Evolutionary conservation across 139 green algal species (phyloP).

Genomic region (Chlorella sp.): DNA sequence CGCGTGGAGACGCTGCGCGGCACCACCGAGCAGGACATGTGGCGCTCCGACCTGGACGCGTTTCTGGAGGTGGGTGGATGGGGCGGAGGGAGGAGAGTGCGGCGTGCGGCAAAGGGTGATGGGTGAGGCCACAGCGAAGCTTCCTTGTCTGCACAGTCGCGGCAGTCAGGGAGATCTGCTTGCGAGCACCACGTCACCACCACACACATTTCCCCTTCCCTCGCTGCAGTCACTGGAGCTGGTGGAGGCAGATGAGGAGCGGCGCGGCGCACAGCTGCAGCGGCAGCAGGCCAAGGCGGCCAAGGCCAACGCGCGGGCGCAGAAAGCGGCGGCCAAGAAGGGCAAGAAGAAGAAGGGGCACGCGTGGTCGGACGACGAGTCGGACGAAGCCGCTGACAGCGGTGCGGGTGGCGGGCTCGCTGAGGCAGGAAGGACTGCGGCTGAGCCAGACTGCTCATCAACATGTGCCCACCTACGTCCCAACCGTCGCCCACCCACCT

Average conservation of each 20-base stretch:
- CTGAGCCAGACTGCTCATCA: background rate
- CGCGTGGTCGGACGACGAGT: constrained; percentile 42
- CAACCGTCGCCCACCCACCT: background rate
- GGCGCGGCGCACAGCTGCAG: constrained; percentile 10
- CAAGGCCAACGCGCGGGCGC: constrained; percentile 24
- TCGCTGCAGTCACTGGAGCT: constrained; percentile 22
- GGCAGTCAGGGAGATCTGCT: background rate
- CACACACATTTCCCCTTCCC: background rate
- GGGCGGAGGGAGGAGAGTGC: background rate
- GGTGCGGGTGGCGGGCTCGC: background rate
- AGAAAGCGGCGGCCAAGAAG: constrained; percentile 39
- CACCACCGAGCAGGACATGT: constrained; percentile 78
- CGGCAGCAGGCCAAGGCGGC: constrained; percentile 35
- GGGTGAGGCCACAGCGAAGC: too few species aligned
- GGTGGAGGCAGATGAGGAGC: constrained; percentile 34
- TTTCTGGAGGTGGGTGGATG: constrained; percentile 65
- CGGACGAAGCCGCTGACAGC: constrained; percentile 45
- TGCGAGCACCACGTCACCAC: background rate
- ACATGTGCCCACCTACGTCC: background rate
- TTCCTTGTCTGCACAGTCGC: background rate
- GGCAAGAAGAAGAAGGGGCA: constrained; percentile 40
- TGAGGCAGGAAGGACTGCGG: too few species aligned
- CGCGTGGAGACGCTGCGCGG: constrained; percentile 60
- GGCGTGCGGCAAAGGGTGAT: background rate
- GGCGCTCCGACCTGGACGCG: constrained; percentile 78